These are phyloP conservation scores for Hypsizygus ulmarius DNA, from an alignment of 1,284 basidiomycete genomes.

Conservation along the genomic window DNA sequence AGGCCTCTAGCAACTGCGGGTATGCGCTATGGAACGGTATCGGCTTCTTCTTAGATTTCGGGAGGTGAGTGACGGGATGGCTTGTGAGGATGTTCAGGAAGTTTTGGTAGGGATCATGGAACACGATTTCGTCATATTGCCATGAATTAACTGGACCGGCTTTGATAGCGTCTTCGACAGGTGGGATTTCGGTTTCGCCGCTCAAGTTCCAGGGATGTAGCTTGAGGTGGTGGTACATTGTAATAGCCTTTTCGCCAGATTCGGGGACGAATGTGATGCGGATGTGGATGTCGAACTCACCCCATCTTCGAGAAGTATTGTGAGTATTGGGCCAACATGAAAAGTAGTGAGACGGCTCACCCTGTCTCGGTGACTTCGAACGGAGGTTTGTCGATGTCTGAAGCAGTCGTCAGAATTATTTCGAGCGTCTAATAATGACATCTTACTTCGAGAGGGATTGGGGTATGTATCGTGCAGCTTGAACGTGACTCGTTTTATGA, in stretches of 20 bases:
- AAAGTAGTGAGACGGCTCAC: constrained; percentile 37
- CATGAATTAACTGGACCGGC: constrained; percentile 89
- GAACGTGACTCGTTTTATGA: constrained; percentile 95
- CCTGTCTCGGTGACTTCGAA: constrained; percentile 96
- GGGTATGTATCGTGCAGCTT: constrained; percentile 97
- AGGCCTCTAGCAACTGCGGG: constrained; percentile 60
- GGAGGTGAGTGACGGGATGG: constrained; percentile 83
- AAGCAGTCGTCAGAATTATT: constrained; percentile 2
- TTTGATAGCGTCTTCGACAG: constrained; percentile 61
- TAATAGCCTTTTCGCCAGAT: constrained; percentile 88
- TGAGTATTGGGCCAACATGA: constrained; percentile 6
- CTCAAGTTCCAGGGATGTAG: constrained; percentile 86
- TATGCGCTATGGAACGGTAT: constrained; percentile 71
- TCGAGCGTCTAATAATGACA: background rate
- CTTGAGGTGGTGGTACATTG: constrained; percentile 90
- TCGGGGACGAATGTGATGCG: constrained; percentile 92
- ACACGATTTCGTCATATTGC: constrained; percentile 99
- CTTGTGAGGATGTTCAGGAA: constrained; percentile 84
- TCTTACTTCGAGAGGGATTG: constrained; percentile 84
- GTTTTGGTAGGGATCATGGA: constrained; percentile 88
- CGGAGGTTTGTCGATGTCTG: constrained; percentile 90
- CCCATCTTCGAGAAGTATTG: constrained; percentile 66
- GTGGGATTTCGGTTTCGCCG: constrained; percentile 61
- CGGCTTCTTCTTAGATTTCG: constrained; percentile 59
- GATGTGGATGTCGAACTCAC: constrained; percentile 97